A percentile compares a stretch with the other conserved stretches of the same genome.
Conservation (phyloP, 2,329 filamentous ascomycete species). For the Penicillium sp. region DNA sequence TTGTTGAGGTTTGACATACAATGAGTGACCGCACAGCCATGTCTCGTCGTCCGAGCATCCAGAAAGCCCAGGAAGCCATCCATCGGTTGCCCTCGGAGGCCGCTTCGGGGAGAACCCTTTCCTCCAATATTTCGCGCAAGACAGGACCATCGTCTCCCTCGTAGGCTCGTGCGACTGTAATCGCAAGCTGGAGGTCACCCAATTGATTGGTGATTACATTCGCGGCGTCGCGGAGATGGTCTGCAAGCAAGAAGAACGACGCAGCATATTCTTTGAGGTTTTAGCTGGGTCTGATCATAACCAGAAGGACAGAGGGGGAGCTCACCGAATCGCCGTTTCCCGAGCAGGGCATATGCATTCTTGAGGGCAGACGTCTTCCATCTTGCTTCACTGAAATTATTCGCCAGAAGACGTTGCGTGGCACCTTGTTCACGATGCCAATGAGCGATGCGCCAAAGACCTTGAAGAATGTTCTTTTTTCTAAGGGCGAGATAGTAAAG, state of each 20-base stretch:
- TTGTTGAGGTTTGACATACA: conserved; percentile 51
- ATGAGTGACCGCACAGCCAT: conserved; percentile 83
- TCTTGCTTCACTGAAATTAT: conserved; percentile 83
- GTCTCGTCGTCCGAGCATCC: conserved; percentile 79
- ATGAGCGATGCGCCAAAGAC: conserved; percentile 89
- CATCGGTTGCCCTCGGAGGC: conserved; percentile 83
- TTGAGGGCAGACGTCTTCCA: conserved; percentile 91
- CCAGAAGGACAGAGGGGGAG: background rate
- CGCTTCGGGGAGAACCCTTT: conserved; percentile 76
- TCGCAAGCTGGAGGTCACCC: conserved; percentile 83
- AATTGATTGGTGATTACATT: conserved; percentile 85
- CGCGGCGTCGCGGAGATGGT: conserved; percentile 80
- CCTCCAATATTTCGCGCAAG: conserved; percentile 71
- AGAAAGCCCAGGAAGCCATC: conserved; percentile 95
- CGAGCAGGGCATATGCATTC: conserved; percentile 93
- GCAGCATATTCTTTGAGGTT: conserved; percentile 77
- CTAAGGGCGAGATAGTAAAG: conserved; percentile 87
- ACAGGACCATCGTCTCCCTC: conserved; percentile 80
- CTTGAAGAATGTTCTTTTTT: conserved; percentile 88
- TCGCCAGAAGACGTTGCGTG: conserved; percentile 78
- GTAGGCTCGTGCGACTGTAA: conserved; percentile 84
- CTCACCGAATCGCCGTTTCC: conserved; percentile 81
- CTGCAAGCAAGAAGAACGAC: conserved; percentile 90
- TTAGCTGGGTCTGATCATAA: conserved; percentile 6
- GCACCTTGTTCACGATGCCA: conserved; percentile 85